Evolutionary conservation across 1,284 basidiomycete species (phyloP), one percentile per base, ranked within the genome.

Genomic region (Ceratobasidium sp.): DNA sequence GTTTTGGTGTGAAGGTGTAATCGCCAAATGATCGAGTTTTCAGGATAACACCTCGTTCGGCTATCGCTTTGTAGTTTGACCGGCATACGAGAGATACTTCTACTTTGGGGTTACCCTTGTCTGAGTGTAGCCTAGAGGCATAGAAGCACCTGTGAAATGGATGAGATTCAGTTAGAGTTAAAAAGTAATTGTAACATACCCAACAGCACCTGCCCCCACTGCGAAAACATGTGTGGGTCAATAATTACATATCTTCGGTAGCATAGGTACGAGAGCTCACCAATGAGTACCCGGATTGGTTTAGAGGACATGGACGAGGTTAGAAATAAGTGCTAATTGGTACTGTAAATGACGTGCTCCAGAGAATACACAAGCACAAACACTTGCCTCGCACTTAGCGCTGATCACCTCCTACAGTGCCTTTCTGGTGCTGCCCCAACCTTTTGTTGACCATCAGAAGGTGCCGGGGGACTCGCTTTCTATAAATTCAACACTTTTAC

Each of bases 131-230:
- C n/a, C 84, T 80, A n/a, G 84, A 84, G 40, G 83, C 86, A 78
- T 87, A 87, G 79, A 87, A 87, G 67, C 83, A 84, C 2, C 71
- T 74, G 44, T 38, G 20, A 26, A 56, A 50, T 15, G 42, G 10
- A 12, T 42, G 12, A 67, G 65, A 38, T 38, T 44, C 40, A 1
- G n/a, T 20, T 33, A 26, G 26, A 67, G n/a, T 40, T 6, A 52
- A 48, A 40, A 64, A 7, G 17, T 6, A 20, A 20, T n/a, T 10
- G 33, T 33, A 52, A 48, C 71, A 15, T 33, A 74, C 52, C 86
- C 86, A 26, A 87, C 84, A 6, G 86, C 86, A 10, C 86, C 86
- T 3, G 86, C 84, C 0, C 86, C 86, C 7, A 86, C 86, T 81
- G 15, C 1, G 44, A 52, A 67, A 52, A 20, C 46, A 52, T 42